These are phyloP conservation scores for Monilinia vaccinii-corymbosi DNA, from an alignment of 2,329 filamentous ascomycete species.

Conservation along the genomic window DNA sequence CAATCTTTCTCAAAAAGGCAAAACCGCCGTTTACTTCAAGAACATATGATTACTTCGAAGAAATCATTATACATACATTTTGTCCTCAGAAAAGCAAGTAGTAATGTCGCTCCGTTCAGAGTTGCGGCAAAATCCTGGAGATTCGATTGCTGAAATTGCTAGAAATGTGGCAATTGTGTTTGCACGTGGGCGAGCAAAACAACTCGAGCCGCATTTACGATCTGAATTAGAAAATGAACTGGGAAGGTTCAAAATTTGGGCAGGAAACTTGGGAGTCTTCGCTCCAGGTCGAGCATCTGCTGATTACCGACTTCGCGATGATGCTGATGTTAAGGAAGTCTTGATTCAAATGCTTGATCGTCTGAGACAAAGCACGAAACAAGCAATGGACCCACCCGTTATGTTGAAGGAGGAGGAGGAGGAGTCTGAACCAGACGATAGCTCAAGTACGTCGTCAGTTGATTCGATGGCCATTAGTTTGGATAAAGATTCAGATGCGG, in stretches of 20 bases:
- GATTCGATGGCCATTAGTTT: constrained; percentile 5
- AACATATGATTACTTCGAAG: neutral
- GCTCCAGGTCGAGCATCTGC: neutral
- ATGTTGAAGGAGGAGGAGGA: neutral
- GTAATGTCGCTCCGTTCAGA: neutral
- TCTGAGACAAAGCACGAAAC: neutral
- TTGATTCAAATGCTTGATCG: neutral
- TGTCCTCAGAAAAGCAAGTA: too few species aligned
- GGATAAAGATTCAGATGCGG: neutral
- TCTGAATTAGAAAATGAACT: neutral
- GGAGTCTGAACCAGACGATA: neutral
- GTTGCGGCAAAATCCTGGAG: neutral
- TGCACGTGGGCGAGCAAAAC: neutral
- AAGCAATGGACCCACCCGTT: neutral
- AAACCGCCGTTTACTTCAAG: neutral
- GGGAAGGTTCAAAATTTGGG: constrained; percentile 1
- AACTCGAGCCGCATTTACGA: constrained; percentile 1
- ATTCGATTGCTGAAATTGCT: neutral
- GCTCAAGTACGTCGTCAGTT: neutral
- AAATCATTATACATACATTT: neutral
- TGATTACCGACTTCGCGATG: neutral
- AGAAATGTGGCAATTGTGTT: constrained; percentile 1
- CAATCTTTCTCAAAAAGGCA: neutral
- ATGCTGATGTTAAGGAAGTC: neutral
- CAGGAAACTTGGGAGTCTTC: neutral